Evolutionary conservation across 1,284 basidiomycete genomes (phyloP), one percentile per base, ranked within the genome.

Genomic region (Entoloma clypeatum): DNA sequence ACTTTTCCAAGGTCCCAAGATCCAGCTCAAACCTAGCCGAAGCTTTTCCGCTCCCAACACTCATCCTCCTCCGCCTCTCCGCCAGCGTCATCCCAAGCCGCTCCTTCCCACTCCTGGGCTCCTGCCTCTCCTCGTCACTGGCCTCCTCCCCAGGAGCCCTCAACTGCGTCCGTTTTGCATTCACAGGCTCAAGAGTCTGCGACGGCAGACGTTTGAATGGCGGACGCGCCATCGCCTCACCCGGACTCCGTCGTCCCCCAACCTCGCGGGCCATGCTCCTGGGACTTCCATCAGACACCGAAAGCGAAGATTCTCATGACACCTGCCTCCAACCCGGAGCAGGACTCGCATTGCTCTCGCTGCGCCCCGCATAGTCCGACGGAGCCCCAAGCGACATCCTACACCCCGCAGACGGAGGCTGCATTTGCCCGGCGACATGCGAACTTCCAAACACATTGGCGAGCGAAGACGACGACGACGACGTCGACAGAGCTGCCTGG

Each of bases 151-250:
- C 54, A 53, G 5, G 41, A 43, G 2, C 38, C 63, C 8, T 60
- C 18, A 73, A 59, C 51, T 70, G 51, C 23, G 72, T 68, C 18
- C 81, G 63, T 61, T 86, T 86, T 39, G 70, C 50, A 48, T 69
- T 69, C 18, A 46, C 63, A 3, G 82, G 79, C 1, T 71, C 83
- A 4, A 87, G 61, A 5, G 81, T 81, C 62, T 83, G 80, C 32
- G 79, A 83, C 1, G 84, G 75, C 22, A 84, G 59, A 18, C 85
- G 68, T 64, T 87, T 87, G 57, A 85, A 86, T 19, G 74, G 70
- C 9, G 85, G 84, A 2, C 83, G 62, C 28, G 36, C 60, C 54
- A 23, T 54, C 43, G 24, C 59, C 49, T 22, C 56, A 46, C 26
- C 41, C 13, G 19, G 18, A 11, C 8, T 28, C 2, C 42, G 27